A percentile compares a stretch with the other conserved stretches of the same genome.
Conservation (phyloP, 805 yeast genomes). For the Candida piceae region DNA sequence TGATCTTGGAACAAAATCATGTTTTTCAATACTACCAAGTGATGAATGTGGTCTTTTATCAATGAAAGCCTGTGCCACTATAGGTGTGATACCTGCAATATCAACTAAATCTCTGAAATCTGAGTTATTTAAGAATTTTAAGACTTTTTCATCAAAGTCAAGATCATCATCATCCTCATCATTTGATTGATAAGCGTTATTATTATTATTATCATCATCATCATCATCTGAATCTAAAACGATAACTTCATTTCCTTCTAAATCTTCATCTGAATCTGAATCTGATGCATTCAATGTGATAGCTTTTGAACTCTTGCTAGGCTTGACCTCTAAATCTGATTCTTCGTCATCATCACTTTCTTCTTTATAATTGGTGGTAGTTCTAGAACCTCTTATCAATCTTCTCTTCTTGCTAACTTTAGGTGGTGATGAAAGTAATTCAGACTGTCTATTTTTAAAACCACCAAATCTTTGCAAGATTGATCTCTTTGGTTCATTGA, state of each 20-base stretch:
- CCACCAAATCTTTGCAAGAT: slow-evolving; percentile 23
- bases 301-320: background rate
- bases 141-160: slow-evolving; percentile 58
- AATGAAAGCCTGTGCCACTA: slow-evolving; percentile 60
- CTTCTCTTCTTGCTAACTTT: slow-evolving; percentile 25
- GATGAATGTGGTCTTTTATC: slow-evolving; percentile 63
- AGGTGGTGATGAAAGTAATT: slow-evolving; percentile 34
- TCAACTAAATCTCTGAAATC: slow-evolving; percentile 73
- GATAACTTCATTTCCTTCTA: slow-evolving; percentile 10
- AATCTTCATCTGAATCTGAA: background rate
- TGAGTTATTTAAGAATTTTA: slow-evolving; percentile 77
- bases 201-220: slow-evolving; percentile 34
- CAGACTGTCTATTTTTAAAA: slow-evolving; percentile 7
- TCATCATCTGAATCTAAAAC: slow-evolving; percentile 11
- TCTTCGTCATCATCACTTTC: slow-evolving; percentile 52
- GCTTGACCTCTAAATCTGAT: slow-evolving; percentile 40
- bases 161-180: slow-evolving; percentile 26
- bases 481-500: slow-evolving; percentile 13
- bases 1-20: no score
- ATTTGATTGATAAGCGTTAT: slow-evolving; percentile 27
- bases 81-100: slow-evolving; percentile 65
- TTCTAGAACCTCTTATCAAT: slow-evolving; percentile 18
- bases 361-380: background rate
- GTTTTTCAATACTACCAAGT: slow-evolving; percentile 54
- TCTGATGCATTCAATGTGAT: no score